Percentiles rank a stretch among this genome's conserved stretches.
phyloP scores from a whole-genome alignment of 192 early-diverging fungal species.

The Coemansia sp. region DNA sequence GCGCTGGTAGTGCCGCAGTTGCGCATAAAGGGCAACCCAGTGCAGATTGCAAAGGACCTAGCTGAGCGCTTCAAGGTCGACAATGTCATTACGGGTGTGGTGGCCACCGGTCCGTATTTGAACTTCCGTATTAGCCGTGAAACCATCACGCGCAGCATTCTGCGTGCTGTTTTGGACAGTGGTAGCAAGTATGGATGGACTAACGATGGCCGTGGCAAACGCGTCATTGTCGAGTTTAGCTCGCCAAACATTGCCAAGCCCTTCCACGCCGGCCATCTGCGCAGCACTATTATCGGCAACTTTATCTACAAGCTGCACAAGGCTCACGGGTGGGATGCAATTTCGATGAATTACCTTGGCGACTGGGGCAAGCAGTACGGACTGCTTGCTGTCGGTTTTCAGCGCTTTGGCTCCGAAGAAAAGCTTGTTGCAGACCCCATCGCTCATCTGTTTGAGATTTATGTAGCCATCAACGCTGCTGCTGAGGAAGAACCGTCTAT shows the following conservation, averaged over 20 bases:
- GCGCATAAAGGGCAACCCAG: slow-evolving; percentile 70
- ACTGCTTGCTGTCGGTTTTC: slow-evolving; percentile 87
- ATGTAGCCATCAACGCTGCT: slow-evolving; percentile 82
- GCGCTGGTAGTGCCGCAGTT: slow-evolving; percentile 67
- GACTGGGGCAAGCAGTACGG: slow-evolving; percentile 99
- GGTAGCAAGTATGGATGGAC: slow-evolving; percentile 66
- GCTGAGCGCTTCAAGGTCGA: slow-evolving; percentile 65
- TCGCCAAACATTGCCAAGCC: slow-evolving; percentile 99
- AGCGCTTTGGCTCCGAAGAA: slow-evolving; percentile 77
- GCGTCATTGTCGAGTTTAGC: slow-evolving; percentile 86
- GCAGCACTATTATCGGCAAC: slow-evolving; percentile 96
- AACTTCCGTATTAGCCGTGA: slow-evolving; percentile 71
- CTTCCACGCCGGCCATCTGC: slow-evolving; percentile 97
- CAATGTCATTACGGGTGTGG: slow-evolving; percentile 55
- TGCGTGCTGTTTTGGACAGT: slow-evolving; percentile 56
- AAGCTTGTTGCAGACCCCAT: slow-evolving; percentile 79
- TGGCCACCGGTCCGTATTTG: slow-evolving; percentile 68
- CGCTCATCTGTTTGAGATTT: slow-evolving; percentile 88
- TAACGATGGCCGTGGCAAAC: slow-evolving; percentile 67
- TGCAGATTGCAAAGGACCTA: slow-evolving; percentile 62
- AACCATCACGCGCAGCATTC: slow-evolving; percentile 55
- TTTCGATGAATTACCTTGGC: slow-evolving; percentile 95
- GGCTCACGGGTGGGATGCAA: slow-evolving; percentile 86
- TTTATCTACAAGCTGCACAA: slow-evolving; percentile 81
- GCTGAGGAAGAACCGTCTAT: slow-evolving; percentile 64